These are phyloP conservation scores for Apocynum venetum DNA, from an alignment of 257 asterid species.

Conservation along the genomic window DNA sequence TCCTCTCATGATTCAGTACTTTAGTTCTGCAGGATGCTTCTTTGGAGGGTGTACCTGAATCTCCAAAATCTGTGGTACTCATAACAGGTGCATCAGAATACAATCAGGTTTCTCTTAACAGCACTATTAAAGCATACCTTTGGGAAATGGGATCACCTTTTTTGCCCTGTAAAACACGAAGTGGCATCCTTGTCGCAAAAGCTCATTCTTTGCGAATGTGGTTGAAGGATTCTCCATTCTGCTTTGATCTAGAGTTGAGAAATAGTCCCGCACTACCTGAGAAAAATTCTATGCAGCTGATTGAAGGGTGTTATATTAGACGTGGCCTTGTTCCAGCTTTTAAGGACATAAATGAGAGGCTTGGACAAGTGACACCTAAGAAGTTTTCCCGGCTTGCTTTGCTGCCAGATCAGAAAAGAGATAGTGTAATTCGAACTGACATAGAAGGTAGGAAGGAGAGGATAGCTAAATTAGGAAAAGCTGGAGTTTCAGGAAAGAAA, in stretches of 20 bases:
- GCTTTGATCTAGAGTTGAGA: constrained; percentile 91
- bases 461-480: constrained; percentile 42
- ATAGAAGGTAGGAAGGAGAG: constrained; percentile 60
- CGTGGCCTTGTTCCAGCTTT: constrained; percentile 91
- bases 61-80: constrained; percentile 86
- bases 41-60: constrained; percentile 84
- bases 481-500: constrained; percentile 32
- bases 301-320: constrained; percentile 84
- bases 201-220: constrained; percentile 85
- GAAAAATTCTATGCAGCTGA: constrained; percentile 76
- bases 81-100: constrained; percentile 83
- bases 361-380: constrained; percentile 73
- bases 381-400: constrained; percentile 86
- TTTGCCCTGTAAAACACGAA: constrained; percentile 73
- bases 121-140: constrained; percentile 75
- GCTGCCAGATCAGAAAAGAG: constrained; percentile 72
- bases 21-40: constrained; percentile 78
- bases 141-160: constrained; percentile 99
- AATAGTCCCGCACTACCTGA: constrained; percentile 57
- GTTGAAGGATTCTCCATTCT: constrained; percentile 92
- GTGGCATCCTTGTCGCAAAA: constrained; percentile 74
- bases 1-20: constrained; percentile 28
- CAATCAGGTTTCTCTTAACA: constrained; percentile 71
- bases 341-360: constrained; percentile 70
- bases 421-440: constrained; percentile 53